Evolutionary conservation across 768 basidiomycete genomes (phyloP).

Genomic region (Gyrodon lividus): DNA sequence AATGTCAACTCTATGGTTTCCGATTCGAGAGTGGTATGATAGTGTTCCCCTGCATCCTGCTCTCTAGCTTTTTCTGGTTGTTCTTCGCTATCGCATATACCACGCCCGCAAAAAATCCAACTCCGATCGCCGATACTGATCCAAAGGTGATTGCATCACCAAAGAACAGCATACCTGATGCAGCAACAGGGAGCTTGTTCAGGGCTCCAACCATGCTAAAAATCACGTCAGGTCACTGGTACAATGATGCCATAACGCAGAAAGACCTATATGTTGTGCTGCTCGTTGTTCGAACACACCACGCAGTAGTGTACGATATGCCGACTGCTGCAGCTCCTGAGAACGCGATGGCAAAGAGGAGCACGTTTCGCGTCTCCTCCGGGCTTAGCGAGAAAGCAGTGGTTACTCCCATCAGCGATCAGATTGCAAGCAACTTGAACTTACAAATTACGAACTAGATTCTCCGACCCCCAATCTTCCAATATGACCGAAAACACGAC

Average conservation of each 20-base stretch:
- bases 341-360: slow-evolving; percentile 88
- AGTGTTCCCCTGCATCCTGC: slow-evolving; percentile 45
- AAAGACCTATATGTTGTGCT: slow-evolving; percentile 96
- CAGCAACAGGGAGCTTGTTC: slow-evolving; percentile 97
- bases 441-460: slow-evolving; percentile 84
- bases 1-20: slow-evolving; percentile 33
- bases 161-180: slow-evolving; percentile 98
- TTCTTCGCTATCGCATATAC: slow-evolving; percentile 94
- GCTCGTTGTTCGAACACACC: slow-evolving; percentile 94
- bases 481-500: slow-evolving; percentile 75
- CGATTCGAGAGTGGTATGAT: slow-evolving; percentile 66
- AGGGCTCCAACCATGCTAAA: slow-evolving; percentile 92
- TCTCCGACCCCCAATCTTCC: slow-evolving; percentile 87
- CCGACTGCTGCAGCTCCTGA: slow-evolving; percentile 98
- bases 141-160: slow-evolving; percentile 86
- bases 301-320: slow-evolving; percentile 97
- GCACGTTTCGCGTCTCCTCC: slow-evolving; percentile 67
- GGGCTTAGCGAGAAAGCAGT: slow-evolving; percentile 54
- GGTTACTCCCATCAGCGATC: neutral
- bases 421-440: slow-evolving; percentile 28
- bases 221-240: slow-evolving; percentile 8
- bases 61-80: slow-evolving; percentile 81
- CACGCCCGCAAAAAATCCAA: slow-evolving; percentile 90
- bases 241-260: neutral
- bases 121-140: slow-evolving; percentile 81